Evolutionary conservation across 1,139 yeast genomes (phyloP), one percentile per base, ranked within the genome.

Genomic region (Debaryomycetaceae sp.): DNA sequence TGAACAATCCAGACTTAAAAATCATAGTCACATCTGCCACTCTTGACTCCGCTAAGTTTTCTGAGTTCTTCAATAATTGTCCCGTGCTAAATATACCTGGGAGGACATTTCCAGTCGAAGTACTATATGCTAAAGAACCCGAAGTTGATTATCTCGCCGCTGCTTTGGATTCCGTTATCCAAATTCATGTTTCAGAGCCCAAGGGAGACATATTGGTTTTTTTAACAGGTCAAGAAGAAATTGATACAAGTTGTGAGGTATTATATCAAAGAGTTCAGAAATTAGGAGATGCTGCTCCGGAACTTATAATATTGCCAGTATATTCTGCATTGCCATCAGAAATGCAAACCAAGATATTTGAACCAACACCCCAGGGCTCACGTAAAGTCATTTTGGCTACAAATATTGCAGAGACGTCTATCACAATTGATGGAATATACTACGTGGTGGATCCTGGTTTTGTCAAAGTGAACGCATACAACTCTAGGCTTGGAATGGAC

Each of bases 11-110:
- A 0, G 82, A 85, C 45, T 66, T 93, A 45, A 84, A 84, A 57
- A 72, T 91, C 5, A 84, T 93, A 43, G 83, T 90, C 6, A 90
- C 98, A 0, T 91, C 97, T 2, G 99, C 99, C 1, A 91, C 99
- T 0, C 72, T 91, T 43, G 97, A 93, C 60, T 81, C 97, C 0
- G 77, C 72, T 14, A 88, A 88, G 63, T 93, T 93, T 60, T 84
- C 97, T 0, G 68, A 62, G 8, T 93, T 84, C 61, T 93, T 93
- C 63, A 73, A 80, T 50, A 64, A 75, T 40, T 90, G 97, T 58
- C 98, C 97, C 0, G 78, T 93, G 35, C 66, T 90, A 49, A 81
- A 75, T 42, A 88, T 91, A 47, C 95, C 96, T 0, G 98, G 98
- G 13, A 72, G 96, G 52, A 88, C 97, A 0, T 89, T 72, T 59